Evolutionary conservation across 192 early-diverging fungal genomes (phyloP).

Genomic region (Coemansia furcata): DNA sequence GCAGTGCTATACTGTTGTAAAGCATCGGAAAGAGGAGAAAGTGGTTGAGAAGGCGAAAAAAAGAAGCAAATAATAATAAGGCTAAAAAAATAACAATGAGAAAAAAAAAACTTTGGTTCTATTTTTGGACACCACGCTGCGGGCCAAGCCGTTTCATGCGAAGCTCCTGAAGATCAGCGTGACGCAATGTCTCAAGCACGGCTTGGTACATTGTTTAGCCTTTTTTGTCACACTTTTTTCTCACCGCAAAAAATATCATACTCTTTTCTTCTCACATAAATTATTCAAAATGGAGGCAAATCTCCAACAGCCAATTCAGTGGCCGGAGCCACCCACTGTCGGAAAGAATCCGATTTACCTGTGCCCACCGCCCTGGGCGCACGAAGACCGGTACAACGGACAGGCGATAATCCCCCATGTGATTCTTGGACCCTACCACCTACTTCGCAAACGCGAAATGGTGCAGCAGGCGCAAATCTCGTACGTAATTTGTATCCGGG

Average conservation of each 20-base stretch:
- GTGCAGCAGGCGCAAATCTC: constrained; percentile 63
- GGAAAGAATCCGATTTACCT: constrained; percentile 27
- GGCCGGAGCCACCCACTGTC: constrained; percentile 29
- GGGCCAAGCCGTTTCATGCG: not conserved
- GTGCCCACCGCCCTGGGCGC: constrained; percentile 28
- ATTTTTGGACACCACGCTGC: not conserved
- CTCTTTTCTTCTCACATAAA: not conserved
- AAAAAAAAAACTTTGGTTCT: not conserved
- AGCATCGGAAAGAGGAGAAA: not conserved
- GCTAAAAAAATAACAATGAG: not conserved
- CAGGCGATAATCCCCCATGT: constrained; percentile 53
- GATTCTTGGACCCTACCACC: constrained; percentile 76
- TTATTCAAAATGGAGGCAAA: not conserved
- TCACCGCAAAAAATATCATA: not conserved
- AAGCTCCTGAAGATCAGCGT: not conserved
- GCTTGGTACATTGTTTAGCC: too few relatives aligned
- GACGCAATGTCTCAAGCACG: not conserved
- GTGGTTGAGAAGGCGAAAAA: not conserved
- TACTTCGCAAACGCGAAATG: constrained; percentile 58
- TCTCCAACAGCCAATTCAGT: constrained; percentile 3
- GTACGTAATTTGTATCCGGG: constrained; percentile 77
- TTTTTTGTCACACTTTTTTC: not conserved
- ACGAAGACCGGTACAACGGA: constrained; percentile 41
- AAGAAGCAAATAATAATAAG: not conserved
- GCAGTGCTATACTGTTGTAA: not conserved